Evolutionary conservation across 2,329 filamentous ascomycete species (phyloP), one percentile per base, ranked within the genome.

Genomic region (Onygena corvina): DNA sequence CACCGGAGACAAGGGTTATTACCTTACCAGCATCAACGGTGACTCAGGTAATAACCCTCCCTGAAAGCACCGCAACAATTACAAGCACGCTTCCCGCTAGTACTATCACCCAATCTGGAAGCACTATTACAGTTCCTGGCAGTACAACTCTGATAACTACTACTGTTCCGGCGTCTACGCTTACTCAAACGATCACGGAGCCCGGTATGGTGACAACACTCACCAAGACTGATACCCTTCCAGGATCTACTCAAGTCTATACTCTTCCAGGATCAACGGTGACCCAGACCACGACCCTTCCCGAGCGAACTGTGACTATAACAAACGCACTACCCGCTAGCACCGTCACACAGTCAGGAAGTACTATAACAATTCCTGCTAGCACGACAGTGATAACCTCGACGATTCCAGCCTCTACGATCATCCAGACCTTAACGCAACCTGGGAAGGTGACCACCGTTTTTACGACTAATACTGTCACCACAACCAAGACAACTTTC

Each of bases 1-100:
- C 50, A 2, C 30, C 48, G 14, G 50, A 47, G 16, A 47, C 36
- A n/a, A 18, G 25, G 21, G 45, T 48, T 8, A 49, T 48, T 14
- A 53, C 49, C 6, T 30, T 52, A 16, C 51, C 53, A 44, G 42
- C 18, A 11, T 12, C 21, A 2, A 56, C 56, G 1, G 11, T 40
- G 8, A 40, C 36, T 7, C 21, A 12, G 18, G 20, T 25, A 1
- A 40, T 21, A 18, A 40, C 36, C 9, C 36, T 40, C 25, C 36
- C 36, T 23, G 36, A 23, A 27, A 42, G 11, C 21, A 42, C 21
- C 12, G 48, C 50, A 3, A 53, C 53, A 1, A 40, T 52, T 4
- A 56, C 54, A 9, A 51, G 46, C 34, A 59, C 56, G 1, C 23
- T 58, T 3, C 53, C 54, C 11, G 56, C 56, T 21, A 52, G 51